A percentile compares a stretch with the other conserved stretches of the same genome.
phyloP scores from a whole-genome alignment of 2,329 filamentous ascomycete species.

The Trichoderma afroharzianum region DNA sequence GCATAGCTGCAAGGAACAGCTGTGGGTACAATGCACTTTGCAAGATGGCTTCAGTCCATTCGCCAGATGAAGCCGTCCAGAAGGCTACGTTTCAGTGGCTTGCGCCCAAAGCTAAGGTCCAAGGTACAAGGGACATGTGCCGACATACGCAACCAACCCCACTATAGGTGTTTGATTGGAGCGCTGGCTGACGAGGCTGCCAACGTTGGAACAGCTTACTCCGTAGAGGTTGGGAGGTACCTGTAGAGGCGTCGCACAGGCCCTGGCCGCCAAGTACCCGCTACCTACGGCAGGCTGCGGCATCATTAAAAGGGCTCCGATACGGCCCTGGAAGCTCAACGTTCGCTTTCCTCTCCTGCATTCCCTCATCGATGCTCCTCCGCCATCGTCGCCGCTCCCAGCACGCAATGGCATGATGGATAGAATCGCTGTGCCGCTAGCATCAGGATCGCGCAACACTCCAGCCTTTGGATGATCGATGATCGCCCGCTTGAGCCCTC shows the following conservation, averaged over 20 bases:
- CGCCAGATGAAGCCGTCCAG: slow-evolving; percentile 8
- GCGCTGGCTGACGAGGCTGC: slow-evolving; percentile 7
- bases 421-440: background rate
- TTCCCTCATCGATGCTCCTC: background rate
- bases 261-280: background rate
- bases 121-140: background rate
- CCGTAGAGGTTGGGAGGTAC: background rate
- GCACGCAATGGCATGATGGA: slow-evolving; percentile 18
- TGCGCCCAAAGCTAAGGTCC: background rate
- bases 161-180: slow-evolving; percentile 13
- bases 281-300: background rate
- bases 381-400: slow-evolving; percentile 4
- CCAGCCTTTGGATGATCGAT: background rate
- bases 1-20: slow-evolving; percentile 11
- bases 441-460: background rate
- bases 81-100: slow-evolving; percentile 20
- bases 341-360: background rate
- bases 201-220: background rate
- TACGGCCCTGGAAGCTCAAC: background rate
- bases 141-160: slow-evolving; percentile 2
- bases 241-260: background rate
- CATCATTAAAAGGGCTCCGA: background rate
- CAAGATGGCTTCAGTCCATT: slow-evolving; percentile 1
- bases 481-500: background rate
- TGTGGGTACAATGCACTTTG: background rate